Evolutionary conservation across 1,139 yeast genomes (phyloP), one percentile per base, ranked within the genome.

Genomic region (Hanseniaspora sp.): DNA sequence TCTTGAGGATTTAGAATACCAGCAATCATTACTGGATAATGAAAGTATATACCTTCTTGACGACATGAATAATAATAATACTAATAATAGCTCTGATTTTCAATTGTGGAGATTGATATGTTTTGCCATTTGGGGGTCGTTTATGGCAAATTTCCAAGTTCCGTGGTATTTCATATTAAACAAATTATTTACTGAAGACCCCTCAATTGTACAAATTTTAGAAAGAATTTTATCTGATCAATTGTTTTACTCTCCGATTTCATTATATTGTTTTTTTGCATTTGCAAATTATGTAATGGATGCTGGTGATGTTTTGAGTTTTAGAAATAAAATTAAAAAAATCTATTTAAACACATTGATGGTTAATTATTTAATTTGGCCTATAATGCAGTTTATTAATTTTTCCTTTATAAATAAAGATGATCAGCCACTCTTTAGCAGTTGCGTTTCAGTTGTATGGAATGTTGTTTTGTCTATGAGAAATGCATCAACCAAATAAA

Each of bases 181-280:
- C 64, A 71, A 74, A 49, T 79, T 87, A 54, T 90, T 85, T 64
- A 78, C 82, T 30, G 84, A 82, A 57, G 92, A 86, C 67, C 95
- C 95, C 23, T 79, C 84, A 39, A 76, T 90, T 55, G 79, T 90
- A 11, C 86, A 90, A 57, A 95, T 86, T 13, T 72, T 90, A 41
- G 82, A 92, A 58, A 78, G 96, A 56, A 96, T 87, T 0, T 71
- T 90, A 55, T 84, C 95, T 0, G 98, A 92, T 66, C 97, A 92
- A 67, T 70, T 90, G 49, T 78, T 88, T 57, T 92, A 83, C 65
- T 87, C 96, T 1, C 98, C 98, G 0, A 64, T 90, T 1, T 85
- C 95, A 2, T 73, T 92, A 44, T 81, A 83, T 52, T 77, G 81
- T 47, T 92, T 92, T 67, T 86, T 90, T 67, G 77, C 85, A 1